These are phyloP conservation scores for Ceratocystis diversiconidia DNA, from an alignment of 2,329 filamentous ascomycete species.

Conservation along the genomic window DNA sequence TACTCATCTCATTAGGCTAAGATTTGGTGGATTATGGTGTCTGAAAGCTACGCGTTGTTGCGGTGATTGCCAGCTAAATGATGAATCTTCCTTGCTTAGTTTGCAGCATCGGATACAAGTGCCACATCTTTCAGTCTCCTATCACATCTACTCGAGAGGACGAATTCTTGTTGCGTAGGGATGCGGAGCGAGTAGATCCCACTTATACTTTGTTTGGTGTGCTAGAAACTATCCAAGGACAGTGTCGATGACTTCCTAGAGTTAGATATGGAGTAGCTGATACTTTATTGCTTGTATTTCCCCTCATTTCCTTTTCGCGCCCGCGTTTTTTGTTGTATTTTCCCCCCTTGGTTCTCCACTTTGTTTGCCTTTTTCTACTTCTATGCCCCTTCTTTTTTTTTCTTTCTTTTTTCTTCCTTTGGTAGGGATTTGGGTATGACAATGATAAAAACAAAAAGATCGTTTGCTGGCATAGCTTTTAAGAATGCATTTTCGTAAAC, in stretches of 20 bases:
- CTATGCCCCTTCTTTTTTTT: neutral
- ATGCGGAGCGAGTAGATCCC: neutral
- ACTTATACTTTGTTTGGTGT: slow-evolving; percentile 9
- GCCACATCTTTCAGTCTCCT: neutral
- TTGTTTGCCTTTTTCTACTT: neutral
- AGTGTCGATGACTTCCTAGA: neutral
- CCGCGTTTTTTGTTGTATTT: neutral
- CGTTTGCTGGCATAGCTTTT: neutral
- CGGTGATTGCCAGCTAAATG: neutral
- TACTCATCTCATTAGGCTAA: neutral
- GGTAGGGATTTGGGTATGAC: slow-evolving; percentile 4
- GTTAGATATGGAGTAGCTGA: slow-evolving; percentile 12
- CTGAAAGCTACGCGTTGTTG: neutral
- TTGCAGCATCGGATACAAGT: neutral
- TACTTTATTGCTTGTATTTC: slow-evolving; percentile 16
- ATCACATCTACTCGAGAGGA: neutral
- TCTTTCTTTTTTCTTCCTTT: neutral
- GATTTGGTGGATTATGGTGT: neutral
- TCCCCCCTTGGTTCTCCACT: neutral
- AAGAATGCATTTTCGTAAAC: neutral
- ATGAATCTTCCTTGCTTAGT: neutral
- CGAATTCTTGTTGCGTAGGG: neutral
- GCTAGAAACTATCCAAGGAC: neutral
- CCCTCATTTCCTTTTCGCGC: neutral
- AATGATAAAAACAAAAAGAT: slow-evolving; percentile 8